Evolutionary conservation across 208 protist genomes (phyloP).

Genomic region (Endotrypanum monterogeii): DNA sequence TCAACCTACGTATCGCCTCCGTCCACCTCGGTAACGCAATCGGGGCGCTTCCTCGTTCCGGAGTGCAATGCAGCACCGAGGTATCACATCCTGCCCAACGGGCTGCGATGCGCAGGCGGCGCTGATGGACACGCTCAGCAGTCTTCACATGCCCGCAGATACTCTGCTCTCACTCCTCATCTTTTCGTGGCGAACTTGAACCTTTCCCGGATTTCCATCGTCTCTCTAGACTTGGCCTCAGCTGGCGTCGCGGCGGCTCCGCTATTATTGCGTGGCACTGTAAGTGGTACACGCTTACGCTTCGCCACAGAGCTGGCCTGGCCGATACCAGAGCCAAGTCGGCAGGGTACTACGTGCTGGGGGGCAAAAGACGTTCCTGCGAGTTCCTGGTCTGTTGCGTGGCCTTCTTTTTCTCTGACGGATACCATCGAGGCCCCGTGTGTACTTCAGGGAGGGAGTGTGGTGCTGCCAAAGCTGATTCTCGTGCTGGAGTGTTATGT

Average conservation of each 20-base stretch:
- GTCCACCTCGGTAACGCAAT: no score
- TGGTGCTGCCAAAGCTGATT: background rate
- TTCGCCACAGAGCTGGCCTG: conserved; percentile 13
- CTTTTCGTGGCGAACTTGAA: background rate
- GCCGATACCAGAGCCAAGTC: background rate
- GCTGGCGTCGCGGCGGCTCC: background rate
- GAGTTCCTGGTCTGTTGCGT: conserved; percentile 2
- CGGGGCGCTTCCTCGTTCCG: no score
- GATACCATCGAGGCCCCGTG: conserved; percentile 7
- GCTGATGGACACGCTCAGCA: no score
- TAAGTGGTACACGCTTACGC: background rate
- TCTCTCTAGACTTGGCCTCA: background rate
- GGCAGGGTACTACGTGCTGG: background rate
- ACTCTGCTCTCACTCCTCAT: background rate
- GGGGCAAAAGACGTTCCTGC: background rate
- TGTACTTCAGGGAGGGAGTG: background rate
- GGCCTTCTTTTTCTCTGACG: conserved; percentile 1
- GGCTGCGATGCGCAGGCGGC: no score
- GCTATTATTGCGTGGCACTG: conserved; percentile 10
- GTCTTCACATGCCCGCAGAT: no score
- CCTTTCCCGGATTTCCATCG: conserved; percentile 3
- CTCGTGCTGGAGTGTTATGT: conserved; percentile 21
- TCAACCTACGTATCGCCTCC: no score
- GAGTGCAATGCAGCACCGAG: no score
- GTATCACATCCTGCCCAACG: no score